These are phyloP conservation scores for Gossypium mustelinum DNA, from an alignment of 345 rosid species.

Conservation along the genomic window DNA sequence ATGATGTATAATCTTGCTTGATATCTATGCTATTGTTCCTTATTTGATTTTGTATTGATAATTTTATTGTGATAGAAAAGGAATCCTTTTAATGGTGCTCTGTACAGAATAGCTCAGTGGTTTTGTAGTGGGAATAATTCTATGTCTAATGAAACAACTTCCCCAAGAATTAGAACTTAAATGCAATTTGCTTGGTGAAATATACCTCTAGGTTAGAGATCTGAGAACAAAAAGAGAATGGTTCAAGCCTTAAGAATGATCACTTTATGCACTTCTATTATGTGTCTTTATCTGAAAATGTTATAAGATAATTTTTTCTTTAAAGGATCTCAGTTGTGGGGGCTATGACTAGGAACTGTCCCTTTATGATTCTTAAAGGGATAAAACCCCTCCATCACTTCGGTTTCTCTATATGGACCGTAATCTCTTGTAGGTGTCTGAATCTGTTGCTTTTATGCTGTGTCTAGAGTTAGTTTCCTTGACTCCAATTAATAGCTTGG, in stretches of 20 bases:
- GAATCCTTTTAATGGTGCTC: background rate
- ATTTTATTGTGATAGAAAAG: background rate
- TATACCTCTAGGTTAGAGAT: background rate
- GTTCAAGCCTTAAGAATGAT: background rate
- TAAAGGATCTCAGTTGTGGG: background rate
- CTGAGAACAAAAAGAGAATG: background rate
- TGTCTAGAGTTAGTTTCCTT: background rate
- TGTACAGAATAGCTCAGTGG: background rate
- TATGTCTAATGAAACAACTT: background rate
- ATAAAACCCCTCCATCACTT: background rate
- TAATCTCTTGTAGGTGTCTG: background rate
- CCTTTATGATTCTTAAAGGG: background rate
- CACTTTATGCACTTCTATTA: background rate
- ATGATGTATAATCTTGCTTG: background rate
- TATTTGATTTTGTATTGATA: background rate
- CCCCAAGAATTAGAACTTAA: background rate
- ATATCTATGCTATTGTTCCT: background rate
- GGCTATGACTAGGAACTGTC: background rate
- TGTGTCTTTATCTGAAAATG: background rate
- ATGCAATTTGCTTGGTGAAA: background rate
- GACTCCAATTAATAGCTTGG: background rate
- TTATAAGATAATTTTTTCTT: background rate
- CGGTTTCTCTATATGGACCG: background rate
- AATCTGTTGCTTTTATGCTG: background rate
- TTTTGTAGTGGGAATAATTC: constrained; percentile 4